Conservation (phyloP, 495 filamentous ascomycete genomes). For the Lasiosphaeris hirsuta region DNA sequence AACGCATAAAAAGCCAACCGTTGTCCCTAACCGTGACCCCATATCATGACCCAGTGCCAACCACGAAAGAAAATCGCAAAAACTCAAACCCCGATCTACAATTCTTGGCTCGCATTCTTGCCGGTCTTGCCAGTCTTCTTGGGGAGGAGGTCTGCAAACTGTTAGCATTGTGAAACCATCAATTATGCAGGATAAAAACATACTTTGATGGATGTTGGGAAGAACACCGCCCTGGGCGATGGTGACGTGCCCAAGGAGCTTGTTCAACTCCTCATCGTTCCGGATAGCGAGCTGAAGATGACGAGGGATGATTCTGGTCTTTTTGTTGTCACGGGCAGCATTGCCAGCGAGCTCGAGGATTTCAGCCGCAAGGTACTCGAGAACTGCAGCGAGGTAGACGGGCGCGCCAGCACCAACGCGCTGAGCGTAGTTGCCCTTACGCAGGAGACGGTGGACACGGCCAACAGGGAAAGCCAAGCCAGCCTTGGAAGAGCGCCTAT, state of each 20-base stretch:
- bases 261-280: slow-evolving; percentile 99
- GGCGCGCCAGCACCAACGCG: slow-evolving; percentile 99
- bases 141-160: slow-evolving; percentile 76
- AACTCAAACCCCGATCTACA: slow-evolving; percentile 62
- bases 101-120: slow-evolving; percentile 87
- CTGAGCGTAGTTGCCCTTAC: slow-evolving; percentile 99
- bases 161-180: slow-evolving; percentile 40
- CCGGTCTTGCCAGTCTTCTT: slow-evolving; percentile 96
- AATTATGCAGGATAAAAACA: slow-evolving; percentile 40
- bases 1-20: slow-evolving; percentile 63
- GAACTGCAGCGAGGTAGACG: slow-evolving; percentile 96
- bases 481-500: slow-evolving; percentile 96
- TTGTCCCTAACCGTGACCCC: slow-evolving; percentile 84
- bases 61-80: slow-evolving; percentile 59
- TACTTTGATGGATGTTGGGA: slow-evolving; percentile 98
- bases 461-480: slow-evolving; percentile 99
- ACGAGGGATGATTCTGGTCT: slow-evolving; percentile 99
- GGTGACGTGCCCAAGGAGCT: slow-evolving; percentile 97
- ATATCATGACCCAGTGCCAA: slow-evolving; percentile 70
- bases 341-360: slow-evolving; percentile 99
- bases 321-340: slow-evolving; percentile 99
- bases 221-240: slow-evolving; percentile 99
- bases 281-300: slow-evolving; percentile 99
- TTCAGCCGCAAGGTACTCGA: slow-evolving; percentile 97
- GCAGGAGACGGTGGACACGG: slow-evolving; percentile 98